A percentile compares a stretch with the other conserved stretches of the same genome.
Conservation (phyloP, 2,329 filamentous ascomycete genomes). For the Ceratocystis eucalypticola region DNA sequence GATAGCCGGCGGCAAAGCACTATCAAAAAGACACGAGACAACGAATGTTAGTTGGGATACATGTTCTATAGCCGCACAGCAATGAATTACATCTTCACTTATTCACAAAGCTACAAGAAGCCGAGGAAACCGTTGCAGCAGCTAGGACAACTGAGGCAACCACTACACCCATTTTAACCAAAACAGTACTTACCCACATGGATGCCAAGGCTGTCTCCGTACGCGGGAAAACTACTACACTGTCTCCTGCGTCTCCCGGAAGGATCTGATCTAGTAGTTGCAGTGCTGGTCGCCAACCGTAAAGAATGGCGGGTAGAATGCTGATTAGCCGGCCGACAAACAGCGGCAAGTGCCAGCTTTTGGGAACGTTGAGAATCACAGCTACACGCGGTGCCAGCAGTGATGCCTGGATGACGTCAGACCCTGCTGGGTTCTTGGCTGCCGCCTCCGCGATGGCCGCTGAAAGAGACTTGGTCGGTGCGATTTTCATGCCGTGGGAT, state of each 20-base stretch:
- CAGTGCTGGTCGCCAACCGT: conserved; percentile 54
- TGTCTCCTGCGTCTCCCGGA: conserved; percentile 23
- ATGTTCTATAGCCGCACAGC: background rate
- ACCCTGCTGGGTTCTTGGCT: conserved; percentile 5
- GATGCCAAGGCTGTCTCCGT: conserved; percentile 60
- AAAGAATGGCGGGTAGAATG: conserved; percentile 56
- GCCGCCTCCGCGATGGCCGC: conserved; percentile 16
- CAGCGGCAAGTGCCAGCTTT: conserved; percentile 59
- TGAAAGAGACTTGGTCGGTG: conserved; percentile 17
- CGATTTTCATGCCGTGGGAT: conserved; percentile 14
- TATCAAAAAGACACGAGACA: conserved; percentile 25
- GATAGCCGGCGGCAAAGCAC: conserved; percentile 64
- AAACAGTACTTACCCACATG: conserved; percentile 48
- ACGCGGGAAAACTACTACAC: conserved; percentile 29
- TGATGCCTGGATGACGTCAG: conserved; percentile 23
- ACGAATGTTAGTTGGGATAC: background rate
- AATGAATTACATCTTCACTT: no score
- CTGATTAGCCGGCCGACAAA: conserved; percentile 60
- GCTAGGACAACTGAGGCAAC: background rate
- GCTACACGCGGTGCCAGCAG: conserved; percentile 64
- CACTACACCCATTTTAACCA: background rate
- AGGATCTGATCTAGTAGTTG: conserved; percentile 54
- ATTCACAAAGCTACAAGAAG: background rate
- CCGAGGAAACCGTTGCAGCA: background rate
- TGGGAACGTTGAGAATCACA: conserved; percentile 60